phyloP scores from a whole-genome alignment of 2,329 filamentous ascomycete genomes.

The Neonectria punicea region DNA sequence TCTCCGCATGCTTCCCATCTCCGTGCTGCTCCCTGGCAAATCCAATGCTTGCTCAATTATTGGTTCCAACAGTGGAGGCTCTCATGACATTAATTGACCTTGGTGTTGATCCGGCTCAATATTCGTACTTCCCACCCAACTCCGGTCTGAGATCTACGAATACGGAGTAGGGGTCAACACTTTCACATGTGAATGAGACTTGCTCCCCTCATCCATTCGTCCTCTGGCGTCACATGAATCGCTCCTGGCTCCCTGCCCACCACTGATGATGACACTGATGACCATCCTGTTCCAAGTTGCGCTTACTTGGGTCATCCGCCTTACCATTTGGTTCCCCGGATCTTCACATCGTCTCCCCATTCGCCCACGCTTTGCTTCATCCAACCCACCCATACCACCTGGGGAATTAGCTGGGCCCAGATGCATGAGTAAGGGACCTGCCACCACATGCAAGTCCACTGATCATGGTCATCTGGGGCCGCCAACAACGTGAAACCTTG shows the following conservation, averaged over 20 bases:
- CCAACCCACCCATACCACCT: slow-evolving; percentile 5
- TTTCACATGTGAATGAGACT: slow-evolving; percentile 30
- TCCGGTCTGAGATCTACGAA: background rate
- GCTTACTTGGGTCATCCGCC: slow-evolving; percentile 19
- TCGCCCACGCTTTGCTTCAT: background rate
- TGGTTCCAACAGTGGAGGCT: background rate
- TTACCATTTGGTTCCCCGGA: slow-evolving; percentile 9
- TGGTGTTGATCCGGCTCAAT: background rate
- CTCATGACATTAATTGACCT: background rate
- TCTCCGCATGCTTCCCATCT: background rate
- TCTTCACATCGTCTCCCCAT: slow-evolving; percentile 4
- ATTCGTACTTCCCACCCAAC: background rate
- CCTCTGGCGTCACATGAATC: slow-evolving; percentile 20
- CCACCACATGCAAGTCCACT: background rate
- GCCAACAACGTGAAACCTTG: slow-evolving; percentile 4
- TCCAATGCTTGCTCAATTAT: slow-evolving; percentile 1
- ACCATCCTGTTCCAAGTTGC: slow-evolving; percentile 16
- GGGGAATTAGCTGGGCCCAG: slow-evolving; percentile 2
- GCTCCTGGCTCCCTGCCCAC: slow-evolving; percentile 9
- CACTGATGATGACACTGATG: slow-evolving; percentile 14
- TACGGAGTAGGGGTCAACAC: background rate
- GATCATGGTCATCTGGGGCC: slow-evolving; percentile 10
- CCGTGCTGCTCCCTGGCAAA: background rate
- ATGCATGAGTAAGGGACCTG: slow-evolving; percentile 14
- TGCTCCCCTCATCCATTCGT: background rate